phyloP scores from a whole-genome alignment of 2,329 filamentous ascomycete species.

The Aspergillus sp. region DNA sequence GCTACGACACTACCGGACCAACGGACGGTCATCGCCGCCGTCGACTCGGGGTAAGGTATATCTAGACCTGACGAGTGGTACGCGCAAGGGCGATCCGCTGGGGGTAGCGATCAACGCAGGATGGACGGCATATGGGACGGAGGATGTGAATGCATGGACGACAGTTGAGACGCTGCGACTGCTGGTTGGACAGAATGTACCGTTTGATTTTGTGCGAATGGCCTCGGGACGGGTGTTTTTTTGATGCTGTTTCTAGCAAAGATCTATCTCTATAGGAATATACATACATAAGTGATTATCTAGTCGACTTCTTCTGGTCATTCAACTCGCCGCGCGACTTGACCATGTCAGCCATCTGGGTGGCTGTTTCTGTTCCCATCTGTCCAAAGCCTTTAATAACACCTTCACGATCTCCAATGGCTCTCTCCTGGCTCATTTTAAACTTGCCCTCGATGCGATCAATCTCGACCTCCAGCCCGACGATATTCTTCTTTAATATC shows the following conservation, averaged over 20 bases:
- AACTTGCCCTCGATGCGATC: constrained; percentile 14
- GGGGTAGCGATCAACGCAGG: constrained; percentile 68
- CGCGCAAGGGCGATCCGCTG: constrained; percentile 64
- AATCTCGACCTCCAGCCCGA: constrained; percentile 13
- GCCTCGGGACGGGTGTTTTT: constrained; percentile 57
- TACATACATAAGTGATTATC: neutral
- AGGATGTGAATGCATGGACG: constrained; percentile 77
- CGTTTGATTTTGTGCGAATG: constrained; percentile 79
- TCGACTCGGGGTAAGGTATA: constrained; percentile 62
- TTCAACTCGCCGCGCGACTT: constrained; percentile 1
- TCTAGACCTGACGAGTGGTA: constrained; percentile 68
- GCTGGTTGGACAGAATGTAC: constrained; percentile 80
- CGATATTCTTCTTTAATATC: constrained; percentile 13
- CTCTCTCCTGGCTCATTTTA: constrained; percentile 17
- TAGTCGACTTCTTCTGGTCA: neutral
- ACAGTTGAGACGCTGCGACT: constrained; percentile 75
- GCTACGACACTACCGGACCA: constrained; percentile 62
- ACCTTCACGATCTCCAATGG: constrained; percentile 9
- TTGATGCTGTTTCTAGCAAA: constrained; percentile 20
- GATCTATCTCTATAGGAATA: neutral
- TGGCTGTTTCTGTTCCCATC: constrained; percentile 4
- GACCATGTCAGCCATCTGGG: constrained; percentile 14
- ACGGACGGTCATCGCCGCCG: constrained; percentile 32
- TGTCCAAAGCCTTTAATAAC: constrained; percentile 12
- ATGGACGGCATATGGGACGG: constrained; percentile 73